Base-by-base conservation (phyloP, 2,329 filamentous ascomycete species). In the Beauveria sp. region DNA sequence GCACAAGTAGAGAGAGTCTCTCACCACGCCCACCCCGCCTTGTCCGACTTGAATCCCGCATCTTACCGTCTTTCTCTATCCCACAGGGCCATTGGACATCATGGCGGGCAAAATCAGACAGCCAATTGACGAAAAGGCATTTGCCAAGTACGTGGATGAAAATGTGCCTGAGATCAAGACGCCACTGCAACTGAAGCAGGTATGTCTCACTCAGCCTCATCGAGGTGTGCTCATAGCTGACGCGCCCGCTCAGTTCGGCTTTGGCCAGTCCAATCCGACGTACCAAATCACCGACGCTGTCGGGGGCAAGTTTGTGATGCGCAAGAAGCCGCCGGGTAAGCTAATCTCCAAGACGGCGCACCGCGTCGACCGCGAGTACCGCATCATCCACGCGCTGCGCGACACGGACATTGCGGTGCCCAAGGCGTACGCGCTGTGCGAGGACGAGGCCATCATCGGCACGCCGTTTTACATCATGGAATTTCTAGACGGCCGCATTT, bases 401-500 rank as follows among this genome's bases (percentile, higher is more conserved):
- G 65, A 78, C 59, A 96, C 91, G 22, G 86, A 90, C 71, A 92
- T 98, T 9, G 90, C 93, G 0, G 91, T 96, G 0, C 95, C 95
- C 5, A 87, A 84, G 72, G 85, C 91, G 12, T 88, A 91, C 73
- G 89, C 87, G 69, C 83, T 98, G 20, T 99, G 95, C 76, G 89
- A 96, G 74, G 93, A 98, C 75, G 78, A 81, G 46, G 77, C 75
- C 62, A 81, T 98, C 43, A 81, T 98, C 65, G 95, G 93, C 61
- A 98, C 93, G 8, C 85, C 92, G 6, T 99, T 98, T 75, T 98
- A 99, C 77, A 87, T 98, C 70, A 98, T 99, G 95, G 87, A 91
- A 73, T 98, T 95, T 73, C 81, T 98, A 64, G 89, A 96, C 70
- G 95, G 95, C 22, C 87, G 95, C 70, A 96, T 97, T 76, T 91